phyloP scores from a whole-genome alignment of 108 stramenopile species.

The Schizochytrium sp. region DNA sequence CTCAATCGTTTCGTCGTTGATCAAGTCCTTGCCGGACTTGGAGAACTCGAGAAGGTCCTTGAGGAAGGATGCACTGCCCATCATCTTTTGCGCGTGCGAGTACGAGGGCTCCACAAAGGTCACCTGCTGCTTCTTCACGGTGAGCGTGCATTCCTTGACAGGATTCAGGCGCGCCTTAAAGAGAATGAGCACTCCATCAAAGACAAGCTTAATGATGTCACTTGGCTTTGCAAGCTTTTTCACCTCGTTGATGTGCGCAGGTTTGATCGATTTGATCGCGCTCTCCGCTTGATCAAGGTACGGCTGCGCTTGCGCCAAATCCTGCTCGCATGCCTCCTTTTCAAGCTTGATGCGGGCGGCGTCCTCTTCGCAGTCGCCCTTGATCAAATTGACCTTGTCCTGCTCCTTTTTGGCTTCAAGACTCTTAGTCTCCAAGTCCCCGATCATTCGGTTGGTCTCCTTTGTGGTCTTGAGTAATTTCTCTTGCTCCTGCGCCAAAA shows the following conservation, averaged over 20 bases:
- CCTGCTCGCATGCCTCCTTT: slow-evolving; percentile 62
- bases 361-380: slow-evolving; percentile 69
- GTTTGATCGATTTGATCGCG: slow-evolving; percentile 74
- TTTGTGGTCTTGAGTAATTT: slow-evolving; percentile 70
- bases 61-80: slow-evolving; percentile 67
- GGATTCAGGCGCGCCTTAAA: slow-evolving; percentile 55
- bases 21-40: slow-evolving; percentile 63
- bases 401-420: slow-evolving; percentile 72
- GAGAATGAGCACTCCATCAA: slow-evolving; percentile 76
- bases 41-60: slow-evolving; percentile 67
- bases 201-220: slow-evolving; percentile 76
- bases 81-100: slow-evolving; percentile 62
- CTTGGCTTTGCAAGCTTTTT: slow-evolving; percentile 73
- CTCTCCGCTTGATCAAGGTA: slow-evolving; percentile 76
- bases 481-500: slow-evolving; percentile 67
- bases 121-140: slow-evolving; percentile 63
- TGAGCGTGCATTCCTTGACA: slow-evolving; percentile 58
- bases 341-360: slow-evolving; percentile 65
- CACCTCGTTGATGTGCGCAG: slow-evolving; percentile 71
- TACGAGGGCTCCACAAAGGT: slow-evolving; percentile 74
- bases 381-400: slow-evolving; percentile 67
- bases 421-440: slow-evolving; percentile 61
- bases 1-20: slow-evolving; percentile 83
- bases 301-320: slow-evolving; percentile 77
- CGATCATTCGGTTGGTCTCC: slow-evolving; percentile 74